Evolutionary conservation across 495 filamentous ascomycete species (phyloP).

Genomic region (Penicillium dipodomyicola): DNA sequence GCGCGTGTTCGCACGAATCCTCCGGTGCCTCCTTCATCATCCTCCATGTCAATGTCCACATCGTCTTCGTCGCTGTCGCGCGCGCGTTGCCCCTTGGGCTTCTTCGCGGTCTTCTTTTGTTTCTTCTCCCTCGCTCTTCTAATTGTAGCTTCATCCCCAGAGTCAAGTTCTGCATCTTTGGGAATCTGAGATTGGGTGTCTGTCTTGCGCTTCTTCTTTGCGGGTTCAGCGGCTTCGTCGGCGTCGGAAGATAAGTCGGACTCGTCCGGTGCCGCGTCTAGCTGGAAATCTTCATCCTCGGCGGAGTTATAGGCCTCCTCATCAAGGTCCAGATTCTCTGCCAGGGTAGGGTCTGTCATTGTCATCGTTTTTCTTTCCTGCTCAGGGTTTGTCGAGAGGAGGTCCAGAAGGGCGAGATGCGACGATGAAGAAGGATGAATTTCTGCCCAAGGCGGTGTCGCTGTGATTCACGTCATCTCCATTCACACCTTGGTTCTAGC

Average conservation of each 20-base stretch:
- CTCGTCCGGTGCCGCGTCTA: slow-evolving; percentile 52
- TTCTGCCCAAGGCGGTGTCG: slow-evolving; percentile 20
- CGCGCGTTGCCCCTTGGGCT: slow-evolving; percentile 23
- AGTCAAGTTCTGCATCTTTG: slow-evolving; percentile 49
- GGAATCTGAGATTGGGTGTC: slow-evolving; percentile 26
- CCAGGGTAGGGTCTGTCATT: slow-evolving; percentile 31
- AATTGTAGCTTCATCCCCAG: slow-evolving; percentile 79
- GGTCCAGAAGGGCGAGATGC: not conserved
- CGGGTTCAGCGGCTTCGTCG: slow-evolving; percentile 33
- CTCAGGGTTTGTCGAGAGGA: not conserved
- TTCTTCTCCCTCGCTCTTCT: slow-evolving; percentile 55
- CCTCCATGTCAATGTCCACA: slow-evolving; percentile 43
- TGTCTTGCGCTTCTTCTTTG: slow-evolving; percentile 44
- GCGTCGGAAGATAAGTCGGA: slow-evolving; percentile 42
- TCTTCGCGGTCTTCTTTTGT: slow-evolving; percentile 50
- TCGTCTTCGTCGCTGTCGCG: slow-evolving; percentile 54
- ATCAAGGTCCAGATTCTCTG: slow-evolving; percentile 29
- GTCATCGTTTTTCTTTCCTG: not conserved
- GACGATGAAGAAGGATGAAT: not conserved
- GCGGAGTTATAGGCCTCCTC: slow-evolving; percentile 67
- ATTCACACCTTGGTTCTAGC: too few relatives aligned
- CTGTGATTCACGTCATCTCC: not conserved
- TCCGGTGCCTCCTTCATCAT: slow-evolving; percentile 66
- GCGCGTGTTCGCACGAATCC: slow-evolving; percentile 81
- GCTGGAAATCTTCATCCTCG: slow-evolving; percentile 74